Percentiles rank a stretch among this genome's conserved stretches.
Evolutionary conservation across 1,139 yeast species (phyloP).

Genomic region (Ogataea hybrid): DNA sequence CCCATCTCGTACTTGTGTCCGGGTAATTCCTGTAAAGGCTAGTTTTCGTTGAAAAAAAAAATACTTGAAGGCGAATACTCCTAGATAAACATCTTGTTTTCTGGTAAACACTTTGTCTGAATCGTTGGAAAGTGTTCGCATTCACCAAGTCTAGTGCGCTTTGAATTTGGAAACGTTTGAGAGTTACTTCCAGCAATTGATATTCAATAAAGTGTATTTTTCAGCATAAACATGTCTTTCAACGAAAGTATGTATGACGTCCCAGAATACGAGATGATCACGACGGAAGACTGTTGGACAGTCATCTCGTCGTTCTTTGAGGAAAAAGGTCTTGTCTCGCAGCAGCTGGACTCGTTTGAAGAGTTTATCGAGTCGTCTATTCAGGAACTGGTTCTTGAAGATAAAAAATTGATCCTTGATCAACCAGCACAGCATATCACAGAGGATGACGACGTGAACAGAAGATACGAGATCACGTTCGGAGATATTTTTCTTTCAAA

Average conservation of each 20-base stretch:
- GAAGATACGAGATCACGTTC: constrained; percentile 91
- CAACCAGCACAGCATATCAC: constrained; percentile 98
- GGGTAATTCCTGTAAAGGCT: constrained; percentile 3
- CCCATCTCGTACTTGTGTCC: background rate
- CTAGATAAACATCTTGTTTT: constrained; percentile 10
- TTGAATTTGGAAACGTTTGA: constrained; percentile 7
- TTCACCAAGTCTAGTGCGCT: constrained; percentile 3
- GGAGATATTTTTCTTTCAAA: constrained; percentile 96
- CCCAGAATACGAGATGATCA: constrained; percentile 49
- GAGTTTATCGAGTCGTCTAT: constrained; percentile 96
- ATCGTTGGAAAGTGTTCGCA: constrained; percentile 11
- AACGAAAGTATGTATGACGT: constrained; percentile 24
- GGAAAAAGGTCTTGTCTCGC: constrained; percentile 95
- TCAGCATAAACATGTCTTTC: constrained; percentile 13
- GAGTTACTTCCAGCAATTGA: constrained; percentile 11
- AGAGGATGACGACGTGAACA: constrained; percentile 83
- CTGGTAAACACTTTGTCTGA: constrained; percentile 11
- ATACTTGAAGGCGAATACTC: constrained; percentile 12
- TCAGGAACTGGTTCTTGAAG: constrained; percentile 96
- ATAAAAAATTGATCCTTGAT: constrained; percentile 87
- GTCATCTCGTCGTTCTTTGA: constrained; percentile 95
- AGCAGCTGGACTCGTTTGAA: constrained; percentile 96
- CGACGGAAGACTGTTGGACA: constrained; percentile 99
- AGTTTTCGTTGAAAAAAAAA: constrained; percentile 9
- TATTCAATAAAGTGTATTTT: constrained; percentile 10